phyloP scores from a whole-genome alignment of 768 basidiomycete genomes.

The Kwoniella bestiolae region DNA sequence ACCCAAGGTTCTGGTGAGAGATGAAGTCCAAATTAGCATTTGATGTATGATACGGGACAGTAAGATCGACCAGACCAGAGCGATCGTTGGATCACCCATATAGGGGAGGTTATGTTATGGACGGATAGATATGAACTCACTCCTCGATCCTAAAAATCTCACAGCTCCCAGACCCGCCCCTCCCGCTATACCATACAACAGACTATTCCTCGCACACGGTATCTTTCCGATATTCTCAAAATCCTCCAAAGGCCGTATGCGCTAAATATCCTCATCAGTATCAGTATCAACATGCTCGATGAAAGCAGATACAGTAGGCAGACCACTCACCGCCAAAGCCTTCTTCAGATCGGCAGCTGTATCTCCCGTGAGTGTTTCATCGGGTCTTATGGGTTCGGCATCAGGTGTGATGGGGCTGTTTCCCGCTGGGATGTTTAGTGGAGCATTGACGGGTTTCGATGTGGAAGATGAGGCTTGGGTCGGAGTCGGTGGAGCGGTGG shows the following conservation, averaged over 20 bases:
- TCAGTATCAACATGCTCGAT: no score
- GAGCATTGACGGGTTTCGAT: slow-evolving; percentile 8
- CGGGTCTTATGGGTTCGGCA: slow-evolving; percentile 13
- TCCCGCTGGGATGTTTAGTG: slow-evolving; percentile 50
- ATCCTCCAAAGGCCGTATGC: slow-evolving; percentile 42
- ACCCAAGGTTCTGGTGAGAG: slow-evolving; percentile 23
- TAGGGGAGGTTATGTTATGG: no score
- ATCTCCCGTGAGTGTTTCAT: slow-evolving; percentile 46
- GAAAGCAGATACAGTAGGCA: neutral
- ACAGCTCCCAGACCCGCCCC: slow-evolving; percentile 52
- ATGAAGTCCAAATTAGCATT: neutral
- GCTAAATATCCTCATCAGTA: no score
- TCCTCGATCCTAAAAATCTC: slow-evolving; percentile 45
- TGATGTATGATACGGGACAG: no score
- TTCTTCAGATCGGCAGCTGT: slow-evolving; percentile 33
- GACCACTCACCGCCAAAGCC: slow-evolving; percentile 41
- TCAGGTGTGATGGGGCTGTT: slow-evolving; percentile 41
- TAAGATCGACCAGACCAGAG: no score
- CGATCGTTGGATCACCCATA: no score
- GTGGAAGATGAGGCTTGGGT: neutral
- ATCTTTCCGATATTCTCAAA: slow-evolving; percentile 52
- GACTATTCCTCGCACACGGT: slow-evolving; percentile 51
- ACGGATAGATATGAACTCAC: slow-evolving; percentile 31
- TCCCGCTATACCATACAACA: slow-evolving; percentile 54
- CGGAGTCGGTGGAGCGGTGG: neutral